phyloP scores from a whole-genome alignment of 192 early-diverging fungal genomes.

The Coemansia sp. region DNA sequence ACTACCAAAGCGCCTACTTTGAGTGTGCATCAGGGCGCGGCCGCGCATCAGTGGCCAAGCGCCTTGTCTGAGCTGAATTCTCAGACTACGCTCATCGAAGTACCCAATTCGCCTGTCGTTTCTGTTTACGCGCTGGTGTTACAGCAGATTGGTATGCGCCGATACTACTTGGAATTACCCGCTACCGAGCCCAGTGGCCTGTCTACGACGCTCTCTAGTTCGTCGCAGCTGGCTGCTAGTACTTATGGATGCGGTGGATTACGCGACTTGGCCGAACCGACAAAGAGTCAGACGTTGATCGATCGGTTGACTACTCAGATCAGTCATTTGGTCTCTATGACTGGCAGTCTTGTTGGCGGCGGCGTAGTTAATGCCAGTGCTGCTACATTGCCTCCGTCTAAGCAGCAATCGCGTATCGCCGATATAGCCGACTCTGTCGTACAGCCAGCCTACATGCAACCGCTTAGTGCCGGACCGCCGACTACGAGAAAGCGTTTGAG shows the following conservation, averaged over 20 bases:
- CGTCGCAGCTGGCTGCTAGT: constrained; percentile 16
- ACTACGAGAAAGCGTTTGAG: neutral
- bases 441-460: constrained; percentile 25
- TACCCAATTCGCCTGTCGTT: constrained; percentile 54
- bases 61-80: constrained; percentile 13
- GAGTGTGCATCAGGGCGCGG: constrained; percentile 1
- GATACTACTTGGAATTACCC: constrained; percentile 47
- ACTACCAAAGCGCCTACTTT: neutral
- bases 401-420: constrained; percentile 2
- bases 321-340: constrained; percentile 10
- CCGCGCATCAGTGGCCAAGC: constrained; percentile 21
- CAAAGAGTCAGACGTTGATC: constrained; percentile 13
- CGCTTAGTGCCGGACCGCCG: constrained; percentile 16
- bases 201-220: constrained; percentile 16
- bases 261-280: neutral
- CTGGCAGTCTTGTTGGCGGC: constrained; percentile 2
- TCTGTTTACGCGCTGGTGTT: constrained; percentile 55
- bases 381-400: neutral
- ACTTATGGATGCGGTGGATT: constrained; percentile 2
- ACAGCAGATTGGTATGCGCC: constrained; percentile 49
- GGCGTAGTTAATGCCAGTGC: neutral
- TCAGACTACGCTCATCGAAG: constrained; percentile 21
- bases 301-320: constrained; percentile 23
- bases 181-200: neutral
- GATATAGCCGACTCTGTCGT: constrained; percentile 11